Evolutionary conservation across 768 basidiomycete species (phyloP).

Genomic region (Peribolospora kevripleyi): DNA sequence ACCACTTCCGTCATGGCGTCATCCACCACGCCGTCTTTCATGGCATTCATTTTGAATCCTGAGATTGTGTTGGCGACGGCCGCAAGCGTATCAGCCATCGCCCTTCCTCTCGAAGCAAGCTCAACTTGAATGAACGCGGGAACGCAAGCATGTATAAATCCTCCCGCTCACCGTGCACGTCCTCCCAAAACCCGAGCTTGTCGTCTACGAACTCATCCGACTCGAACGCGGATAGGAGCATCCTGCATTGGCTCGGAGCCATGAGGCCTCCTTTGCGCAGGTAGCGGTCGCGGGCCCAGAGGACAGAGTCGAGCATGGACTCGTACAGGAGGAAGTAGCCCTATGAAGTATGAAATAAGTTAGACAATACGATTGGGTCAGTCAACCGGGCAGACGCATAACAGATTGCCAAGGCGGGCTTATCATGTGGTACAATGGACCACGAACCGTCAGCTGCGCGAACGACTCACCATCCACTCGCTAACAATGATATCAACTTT

Average conservation of each 20-base stretch:
- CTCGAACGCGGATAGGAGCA: constrained; percentile 63
- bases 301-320: constrained; percentile 89
- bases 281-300: constrained; percentile 53
- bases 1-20: constrained; percentile 72
- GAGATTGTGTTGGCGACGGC: neutral
- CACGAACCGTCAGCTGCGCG: neutral
- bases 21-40: constrained; percentile 47
- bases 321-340: constrained; percentile 48
- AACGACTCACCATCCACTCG: constrained; percentile 69
- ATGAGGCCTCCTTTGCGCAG: constrained; percentile 50
- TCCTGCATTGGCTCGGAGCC: constrained; percentile 70
- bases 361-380: neutral
- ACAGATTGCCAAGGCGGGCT: neutral
- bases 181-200: constrained; percentile 67
- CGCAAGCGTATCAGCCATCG: too few relatives aligned
- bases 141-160: neutral
- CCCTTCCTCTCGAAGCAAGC: neutral
- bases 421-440: too few relatives aligned
- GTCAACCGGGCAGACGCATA: neutral
- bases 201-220: constrained; percentile 51
- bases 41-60: constrained; percentile 74
- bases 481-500: constrained; percentile 86
- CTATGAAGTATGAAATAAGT: constrained; percentile 5
- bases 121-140: neutral
- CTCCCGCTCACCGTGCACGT: constrained; percentile 48